A percentile compares a stretch with the other conserved stretches of the same genome.
phyloP scores from a whole-genome alignment of 257 asterid genomes.

The Asclepias syriaca region DNA sequence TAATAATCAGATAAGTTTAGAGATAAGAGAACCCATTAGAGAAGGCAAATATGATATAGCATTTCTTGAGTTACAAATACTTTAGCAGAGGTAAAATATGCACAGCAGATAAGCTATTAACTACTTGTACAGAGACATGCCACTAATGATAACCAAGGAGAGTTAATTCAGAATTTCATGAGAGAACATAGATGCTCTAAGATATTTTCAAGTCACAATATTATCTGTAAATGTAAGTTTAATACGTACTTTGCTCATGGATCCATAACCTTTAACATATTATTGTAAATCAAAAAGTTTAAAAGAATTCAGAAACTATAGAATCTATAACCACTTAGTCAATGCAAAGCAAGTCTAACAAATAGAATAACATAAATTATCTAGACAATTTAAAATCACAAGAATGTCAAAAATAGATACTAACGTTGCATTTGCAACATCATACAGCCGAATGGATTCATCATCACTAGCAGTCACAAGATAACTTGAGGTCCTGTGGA shows the following conservation, averaged over 20 bases:
- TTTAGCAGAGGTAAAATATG: not conserved
- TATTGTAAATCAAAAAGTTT: not conserved
- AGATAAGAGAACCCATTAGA: not conserved
- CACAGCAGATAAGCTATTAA: not conserved
- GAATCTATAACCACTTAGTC: not conserved
- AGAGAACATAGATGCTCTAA: not conserved
- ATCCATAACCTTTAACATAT: not conserved
- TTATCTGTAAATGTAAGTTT: not conserved
- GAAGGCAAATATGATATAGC: not conserved
- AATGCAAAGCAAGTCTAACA: not conserved
- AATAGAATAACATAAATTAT: conserved; percentile 1
- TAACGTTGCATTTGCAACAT: conserved; percentile 85
- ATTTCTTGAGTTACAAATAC: not conserved
- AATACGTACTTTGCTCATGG: not conserved
- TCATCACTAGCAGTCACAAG: conserved; percentile 97
- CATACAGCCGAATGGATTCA: conserved; percentile 91
- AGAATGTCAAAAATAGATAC: conserved; percentile 20
- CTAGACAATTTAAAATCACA: not conserved
- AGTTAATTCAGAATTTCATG: not conserved
- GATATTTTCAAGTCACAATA: not conserved
- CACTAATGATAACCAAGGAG: not conserved
- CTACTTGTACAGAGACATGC: not conserved
- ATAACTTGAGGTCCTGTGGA: conserved; percentile 71
- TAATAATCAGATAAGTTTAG: not conserved
- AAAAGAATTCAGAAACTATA: not conserved